These are phyloP conservation scores for Eucalyptus pauciflora DNA, from an alignment of 345 rosid genomes.

Conservation along the genomic window DNA sequence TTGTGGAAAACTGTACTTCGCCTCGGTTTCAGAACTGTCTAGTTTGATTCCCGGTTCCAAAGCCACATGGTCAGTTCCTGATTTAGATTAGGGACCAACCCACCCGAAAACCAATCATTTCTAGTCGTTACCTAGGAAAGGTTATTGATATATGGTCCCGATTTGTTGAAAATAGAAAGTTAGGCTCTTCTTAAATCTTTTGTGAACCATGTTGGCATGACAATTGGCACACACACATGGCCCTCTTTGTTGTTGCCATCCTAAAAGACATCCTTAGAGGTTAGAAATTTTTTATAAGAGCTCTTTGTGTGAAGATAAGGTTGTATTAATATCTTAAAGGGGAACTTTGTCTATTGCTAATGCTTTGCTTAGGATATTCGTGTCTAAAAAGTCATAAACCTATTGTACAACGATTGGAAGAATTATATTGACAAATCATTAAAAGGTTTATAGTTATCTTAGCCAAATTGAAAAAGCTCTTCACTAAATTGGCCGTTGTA, in stretches of 20 bases:
- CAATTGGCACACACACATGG: not conserved
- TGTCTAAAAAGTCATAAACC: not conserved
- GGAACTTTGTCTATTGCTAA: not conserved
- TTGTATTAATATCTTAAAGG: not conserved
- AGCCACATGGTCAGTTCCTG: not conserved
- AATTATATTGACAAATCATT: not conserved
- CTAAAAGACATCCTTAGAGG: not conserved
- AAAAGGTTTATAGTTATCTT: too few species aligned
- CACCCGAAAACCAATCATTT: not conserved
- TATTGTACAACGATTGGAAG: not conserved
- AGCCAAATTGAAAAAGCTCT: too few species aligned
- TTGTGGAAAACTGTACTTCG: too few species aligned
- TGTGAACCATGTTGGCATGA: not conserved
- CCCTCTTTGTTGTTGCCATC: not conserved
- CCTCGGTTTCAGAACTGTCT: rapidly evolving
- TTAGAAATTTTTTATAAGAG: not conserved
- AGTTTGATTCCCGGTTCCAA: not conserved
- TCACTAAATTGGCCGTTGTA: not conserved
- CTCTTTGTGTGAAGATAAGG: not conserved
- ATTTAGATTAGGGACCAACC: not conserved
- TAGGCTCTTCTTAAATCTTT: not conserved
- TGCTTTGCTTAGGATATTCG: not conserved
- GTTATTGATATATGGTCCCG: not conserved
- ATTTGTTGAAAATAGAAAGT: not conserved
- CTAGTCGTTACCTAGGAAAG: rapidly evolving